Percentiles rank a stretch among this genome's conserved stretches.
Evolutionary conservation across 192 early-diverging fungal genomes (phyloP).

Genomic region (Coemansia sp.): DNA sequence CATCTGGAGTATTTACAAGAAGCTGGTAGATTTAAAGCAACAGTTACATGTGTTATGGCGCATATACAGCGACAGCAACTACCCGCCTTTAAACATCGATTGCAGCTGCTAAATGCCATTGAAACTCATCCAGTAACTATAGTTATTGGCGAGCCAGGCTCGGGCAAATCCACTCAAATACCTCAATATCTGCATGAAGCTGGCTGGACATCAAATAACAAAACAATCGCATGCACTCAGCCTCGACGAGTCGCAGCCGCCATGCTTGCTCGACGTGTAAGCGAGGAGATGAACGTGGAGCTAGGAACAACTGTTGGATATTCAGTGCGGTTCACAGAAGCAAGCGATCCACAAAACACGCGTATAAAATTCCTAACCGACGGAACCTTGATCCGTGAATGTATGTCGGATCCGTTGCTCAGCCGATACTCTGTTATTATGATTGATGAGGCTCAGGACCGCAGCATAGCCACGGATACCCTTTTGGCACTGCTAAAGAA

Average conservation of each 20-base stretch:
- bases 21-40: no score
- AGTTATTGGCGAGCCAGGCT: constrained; percentile 91
- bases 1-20: neutral
- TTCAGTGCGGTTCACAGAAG: constrained; percentile 95
- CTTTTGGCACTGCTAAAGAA: constrained; percentile 89
- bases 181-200: constrained; percentile 94
- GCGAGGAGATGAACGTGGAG: constrained; percentile 88
- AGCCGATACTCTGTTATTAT: constrained; percentile 86
- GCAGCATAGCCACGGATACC: constrained; percentile 87
- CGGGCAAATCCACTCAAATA: constrained; percentile 96
- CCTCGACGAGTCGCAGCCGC: constrained; percentile 95
- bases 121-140: constrained; percentile 78
- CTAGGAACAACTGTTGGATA: constrained; percentile 95
- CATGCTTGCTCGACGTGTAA: constrained; percentile 94
- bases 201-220: constrained; percentile 81
- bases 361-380: constrained; percentile 98
- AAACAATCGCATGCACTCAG: constrained; percentile 93
- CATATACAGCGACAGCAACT: constrained; percentile 79
- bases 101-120: constrained; percentile 79
- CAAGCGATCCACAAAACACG: constrained; percentile 76
- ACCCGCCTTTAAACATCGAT: constrained; percentile 84
- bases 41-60: constrained; percentile 41
- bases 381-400: constrained; percentile 90
- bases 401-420: constrained; percentile 80
- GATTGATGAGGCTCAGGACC: constrained; percentile 95